These are phyloP conservation scores for Cutaneotrichosporon cyanovorans DNA, from an alignment of 1,284 basidiomycete genomes.

Conservation along the genomic window DNA sequence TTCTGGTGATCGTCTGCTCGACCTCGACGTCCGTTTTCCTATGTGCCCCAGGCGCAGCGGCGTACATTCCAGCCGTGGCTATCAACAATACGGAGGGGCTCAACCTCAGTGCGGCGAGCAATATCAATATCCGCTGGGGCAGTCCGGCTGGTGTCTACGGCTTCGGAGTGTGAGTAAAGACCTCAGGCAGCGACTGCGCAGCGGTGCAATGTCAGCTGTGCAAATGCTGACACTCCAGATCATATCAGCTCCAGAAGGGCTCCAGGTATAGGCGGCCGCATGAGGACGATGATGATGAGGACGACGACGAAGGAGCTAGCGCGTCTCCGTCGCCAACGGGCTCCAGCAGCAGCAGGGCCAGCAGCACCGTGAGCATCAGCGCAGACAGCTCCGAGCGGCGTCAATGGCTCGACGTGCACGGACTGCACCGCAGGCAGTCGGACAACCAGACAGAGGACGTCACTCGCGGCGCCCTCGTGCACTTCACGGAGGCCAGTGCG, in stretches of 20 bases:
- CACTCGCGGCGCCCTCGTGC: slow-evolving; percentile 63
- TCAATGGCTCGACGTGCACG: too few relatives aligned
- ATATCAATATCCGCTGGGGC: slow-evolving; percentile 57
- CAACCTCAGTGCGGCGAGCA: slow-evolving; percentile 41
- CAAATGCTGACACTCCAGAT: background rate
- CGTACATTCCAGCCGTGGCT: slow-evolving; percentile 59
- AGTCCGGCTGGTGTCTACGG: slow-evolving; percentile 31
- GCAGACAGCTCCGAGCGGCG: too few relatives aligned
- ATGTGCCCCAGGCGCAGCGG: slow-evolving; percentile 6
- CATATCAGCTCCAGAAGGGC: slow-evolving; percentile 4
- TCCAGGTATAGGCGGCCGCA: too few relatives aligned
- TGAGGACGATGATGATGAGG: too few relatives aligned
- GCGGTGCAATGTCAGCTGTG: background rate
- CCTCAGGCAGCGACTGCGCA: too few relatives aligned
- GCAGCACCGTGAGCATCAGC: too few relatives aligned
- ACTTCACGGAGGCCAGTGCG: slow-evolving; percentile 57
- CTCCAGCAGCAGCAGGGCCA: too few relatives aligned
- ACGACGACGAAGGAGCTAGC: too few relatives aligned
- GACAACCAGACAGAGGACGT: slow-evolving; percentile 34
- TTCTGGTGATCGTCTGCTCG: too few relatives aligned
- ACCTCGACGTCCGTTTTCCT: background rate
- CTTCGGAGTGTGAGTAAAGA: slow-evolving; percentile 31
- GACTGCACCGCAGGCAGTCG: slow-evolving; percentile 2
- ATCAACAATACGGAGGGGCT: slow-evolving; percentile 55
- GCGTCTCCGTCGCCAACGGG: too few relatives aligned